Percentiles rank a stretch among this genome's conserved stretches.
phyloP scores from a whole-genome alignment of 805 yeast genomes.

The Cyberlindnera amylophila region DNA sequence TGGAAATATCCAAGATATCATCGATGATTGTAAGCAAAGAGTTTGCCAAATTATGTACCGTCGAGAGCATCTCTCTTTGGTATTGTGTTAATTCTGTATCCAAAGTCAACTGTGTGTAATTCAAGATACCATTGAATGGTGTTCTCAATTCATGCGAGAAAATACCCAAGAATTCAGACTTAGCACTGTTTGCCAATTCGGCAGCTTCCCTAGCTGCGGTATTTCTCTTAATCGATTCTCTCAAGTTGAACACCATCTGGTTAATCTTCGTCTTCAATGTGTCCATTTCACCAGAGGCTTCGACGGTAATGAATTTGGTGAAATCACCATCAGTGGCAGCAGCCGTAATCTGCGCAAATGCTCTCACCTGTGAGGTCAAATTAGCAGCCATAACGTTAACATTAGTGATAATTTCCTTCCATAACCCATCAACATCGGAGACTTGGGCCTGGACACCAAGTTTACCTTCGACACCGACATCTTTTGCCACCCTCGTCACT shows the following conservation, averaged over 20 bases:
- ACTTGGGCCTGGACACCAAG: constrained; percentile 91
- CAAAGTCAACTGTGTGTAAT: constrained; percentile 85
- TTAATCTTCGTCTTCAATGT: constrained; percentile 49
- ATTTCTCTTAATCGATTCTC: constrained; percentile 87
- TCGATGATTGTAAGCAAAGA: constrained; percentile 83
- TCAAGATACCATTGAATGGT: constrained; percentile 90
- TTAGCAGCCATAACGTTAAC: constrained; percentile 95
- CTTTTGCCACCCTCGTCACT: constrained; percentile 86
- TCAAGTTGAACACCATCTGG: constrained; percentile 80
- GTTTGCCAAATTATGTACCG: constrained; percentile 84
- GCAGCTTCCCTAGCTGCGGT: constrained; percentile 95
- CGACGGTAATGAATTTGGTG: constrained; percentile 85
- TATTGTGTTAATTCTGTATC: constrained; percentile 89
- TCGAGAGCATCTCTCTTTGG: constrained; percentile 87
- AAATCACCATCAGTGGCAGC: constrained; percentile 94
- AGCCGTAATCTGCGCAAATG: constrained; percentile 89
- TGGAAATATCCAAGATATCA: constrained; percentile 86
- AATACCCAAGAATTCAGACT: constrained; percentile 86
- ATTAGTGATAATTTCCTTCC: constrained; percentile 89
- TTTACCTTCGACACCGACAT: constrained; percentile 91
- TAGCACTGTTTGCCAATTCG: constrained; percentile 82
- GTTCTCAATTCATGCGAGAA: constrained; percentile 88
- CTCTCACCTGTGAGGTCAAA: constrained; percentile 87
- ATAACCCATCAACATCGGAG: constrained; percentile 82
- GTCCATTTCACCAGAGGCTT: constrained; percentile 88